Evolutionary conservation across 2,329 filamentous ascomycete species (phyloP).

Genomic region (Xylariaceae sp.): DNA sequence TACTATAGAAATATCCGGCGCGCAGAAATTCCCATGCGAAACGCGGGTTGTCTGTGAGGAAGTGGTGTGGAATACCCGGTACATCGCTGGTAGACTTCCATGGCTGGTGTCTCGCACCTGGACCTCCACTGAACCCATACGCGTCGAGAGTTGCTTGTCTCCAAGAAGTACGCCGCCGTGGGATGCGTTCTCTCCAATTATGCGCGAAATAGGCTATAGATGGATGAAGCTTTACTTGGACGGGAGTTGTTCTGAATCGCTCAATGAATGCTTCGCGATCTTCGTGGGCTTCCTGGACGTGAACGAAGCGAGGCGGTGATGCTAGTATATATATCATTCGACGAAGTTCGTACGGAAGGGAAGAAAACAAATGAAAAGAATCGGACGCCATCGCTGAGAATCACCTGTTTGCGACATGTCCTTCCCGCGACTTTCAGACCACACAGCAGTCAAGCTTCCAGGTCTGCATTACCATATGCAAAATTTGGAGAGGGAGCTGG

Average conservation of each 20-base stretch:
- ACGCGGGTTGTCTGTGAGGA: conserved; percentile 7
- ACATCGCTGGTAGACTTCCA: conserved; percentile 15
- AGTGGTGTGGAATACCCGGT: conserved; percentile 15
- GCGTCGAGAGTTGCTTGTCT: conserved; percentile 12
- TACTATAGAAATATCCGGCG: conserved; percentile 17
- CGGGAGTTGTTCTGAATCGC: conserved; percentile 7
- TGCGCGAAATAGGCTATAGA: conserved; percentile 19
- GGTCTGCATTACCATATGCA: too few species aligned
- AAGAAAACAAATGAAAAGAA: conserved; percentile 16
- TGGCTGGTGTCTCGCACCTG: conserved; percentile 8
- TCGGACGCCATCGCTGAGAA: conserved; percentile 6
- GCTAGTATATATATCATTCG: conserved; percentile 21
- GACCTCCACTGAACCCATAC: conserved; percentile 12
- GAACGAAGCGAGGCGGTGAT: conserved; percentile 23
- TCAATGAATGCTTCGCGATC: conserved; percentile 9
- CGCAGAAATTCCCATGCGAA: conserved; percentile 19
- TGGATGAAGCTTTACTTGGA: conserved; percentile 18
- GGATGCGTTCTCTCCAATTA: conserved; percentile 14
- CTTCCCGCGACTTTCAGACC: background rate
- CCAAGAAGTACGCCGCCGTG: background rate
- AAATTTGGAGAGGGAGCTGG: too few species aligned
- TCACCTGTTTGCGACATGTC: background rate
- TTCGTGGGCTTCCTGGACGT: conserved; percentile 11
- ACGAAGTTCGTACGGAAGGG: conserved; percentile 22
- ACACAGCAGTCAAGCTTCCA: too few species aligned